These are phyloP conservation scores for Pleurotus citrinopileatus DNA, from an alignment of 768 basidiomycete species.

Conservation along the genomic window DNA sequence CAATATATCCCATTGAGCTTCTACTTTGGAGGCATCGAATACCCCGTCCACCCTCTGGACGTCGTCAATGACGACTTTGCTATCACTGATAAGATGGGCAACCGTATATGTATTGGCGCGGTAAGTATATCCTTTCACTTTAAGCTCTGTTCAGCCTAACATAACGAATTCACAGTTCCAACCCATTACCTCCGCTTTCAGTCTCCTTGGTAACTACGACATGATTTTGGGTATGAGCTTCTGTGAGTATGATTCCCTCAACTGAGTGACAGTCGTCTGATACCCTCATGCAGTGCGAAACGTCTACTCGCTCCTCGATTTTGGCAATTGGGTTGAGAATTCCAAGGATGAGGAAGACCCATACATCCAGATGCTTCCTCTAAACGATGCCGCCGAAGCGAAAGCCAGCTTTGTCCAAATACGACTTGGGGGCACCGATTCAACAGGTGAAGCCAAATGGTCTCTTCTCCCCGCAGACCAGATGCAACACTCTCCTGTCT, in stretches of 20 bases:
- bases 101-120: constrained; percentile 61
- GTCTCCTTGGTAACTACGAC: constrained; percentile 74
- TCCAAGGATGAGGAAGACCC: constrained; percentile 50
- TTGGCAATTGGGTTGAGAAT: constrained; percentile 62
- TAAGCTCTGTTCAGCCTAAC: constrained; percentile 10
- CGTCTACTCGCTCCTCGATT: constrained; percentile 68
- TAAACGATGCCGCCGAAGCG: constrained; percentile 50
- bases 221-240: constrained; percentile 84
- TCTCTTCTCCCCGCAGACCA: constrained; percentile 58
- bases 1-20: constrained; percentile 71
- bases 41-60: constrained; percentile 76
- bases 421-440: constrained; percentile 60
- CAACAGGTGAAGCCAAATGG: constrained; percentile 51
- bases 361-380: constrained; percentile 66
- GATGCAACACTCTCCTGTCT: constrained; percentile 61
- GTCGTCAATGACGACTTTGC: constrained; percentile 57
- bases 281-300: constrained; percentile 62
- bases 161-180: constrained; percentile 60
- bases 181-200: constrained; percentile 79
- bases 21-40: constrained; percentile 66
- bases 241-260: constrained; percentile 38
- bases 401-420: constrained; percentile 63
- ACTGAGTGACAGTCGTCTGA: background rate
- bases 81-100: constrained; percentile 44
- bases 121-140: constrained; percentile 33